Base-by-base conservation (phyloP, 495 filamentous ascomycete species). In the Penicillium bialowiezense region DNA sequence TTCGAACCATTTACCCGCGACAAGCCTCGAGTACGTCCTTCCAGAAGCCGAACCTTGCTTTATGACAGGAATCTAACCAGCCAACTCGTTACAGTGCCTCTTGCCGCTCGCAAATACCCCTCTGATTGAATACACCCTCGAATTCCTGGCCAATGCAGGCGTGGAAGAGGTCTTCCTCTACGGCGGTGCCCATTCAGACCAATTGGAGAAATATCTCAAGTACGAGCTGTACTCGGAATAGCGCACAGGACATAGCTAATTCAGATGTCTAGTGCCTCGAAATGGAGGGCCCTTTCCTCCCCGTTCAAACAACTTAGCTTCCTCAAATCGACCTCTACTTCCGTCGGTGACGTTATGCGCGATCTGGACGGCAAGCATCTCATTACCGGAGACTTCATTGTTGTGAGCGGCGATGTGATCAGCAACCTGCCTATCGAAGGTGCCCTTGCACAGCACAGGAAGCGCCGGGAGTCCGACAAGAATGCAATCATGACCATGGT, bases 401-500 rank as follows among this genome's bases (percentile, higher is more conserved):
- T 95, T 19, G 88, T 97, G 19, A 90, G 92, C 64, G 93, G 92
- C 33, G 93, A 99, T 64, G 77, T 97, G n/a, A 84, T 99, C 56
- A 84, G 89, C 53, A 99, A 97, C 59, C 64, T 97, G 38, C 80
- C 85, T 7, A 84, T 99, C 18, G 89, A 91, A 54, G 76, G 71
- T 36, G 87, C 85, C n/a, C 70, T 99, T 38, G 76, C 82, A 5
- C 81, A 79, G 31, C 93, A 99, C 65, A 82, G 88, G 44, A 82
- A 84, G 39, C 86, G 93, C 26, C 84, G 93, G 34, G 82, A 83
- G 62, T 80, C 81, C 41, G 88, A 95, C 69, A 92, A 93, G 62
- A 91, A 96, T 64, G 90, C 92, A 12, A 97, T 96, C 70, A 99
- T 99, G 95, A 99, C 93, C 19, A 90, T 97, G 83, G 77, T 99